phyloP scores from a whole-genome alignment of 768 basidiomycete species.

The Dentipellis sp. region DNA sequence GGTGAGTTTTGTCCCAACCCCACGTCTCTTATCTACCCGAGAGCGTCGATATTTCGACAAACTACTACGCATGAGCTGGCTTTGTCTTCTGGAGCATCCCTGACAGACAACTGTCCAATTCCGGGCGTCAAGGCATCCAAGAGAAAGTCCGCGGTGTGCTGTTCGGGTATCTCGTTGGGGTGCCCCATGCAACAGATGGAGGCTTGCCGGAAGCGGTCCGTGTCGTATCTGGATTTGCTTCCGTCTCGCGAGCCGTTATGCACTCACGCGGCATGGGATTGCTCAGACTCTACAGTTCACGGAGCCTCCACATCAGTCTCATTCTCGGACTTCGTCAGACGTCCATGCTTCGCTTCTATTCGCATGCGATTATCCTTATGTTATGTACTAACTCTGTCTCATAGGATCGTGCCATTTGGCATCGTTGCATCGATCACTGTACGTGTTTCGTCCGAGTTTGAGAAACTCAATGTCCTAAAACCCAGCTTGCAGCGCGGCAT shows the following conservation, averaged over 20 bases:
- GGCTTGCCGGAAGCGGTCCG: no score
- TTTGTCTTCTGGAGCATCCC: not conserved
- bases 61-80: not conserved
- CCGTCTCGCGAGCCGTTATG: not conserved
- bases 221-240: no score
- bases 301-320: no score
- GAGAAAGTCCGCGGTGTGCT: not conserved
- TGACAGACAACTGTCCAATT: not conserved
- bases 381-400: not conserved
- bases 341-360: no score
- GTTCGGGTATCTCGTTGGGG: not conserved
- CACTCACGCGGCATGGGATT: no score
- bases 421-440: conserved; percentile 61
- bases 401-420: conserved; percentile 67
- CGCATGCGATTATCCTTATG: not conserved
- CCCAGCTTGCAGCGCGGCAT: conserved; percentile 52
- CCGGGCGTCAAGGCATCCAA: not conserved
- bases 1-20: conserved; percentile 21
- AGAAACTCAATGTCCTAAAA: not conserved
- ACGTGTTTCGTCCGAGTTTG: conserved; percentile 16
- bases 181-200: not conserved
- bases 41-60: not conserved
- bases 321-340: no score
- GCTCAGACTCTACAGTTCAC: not conserved
- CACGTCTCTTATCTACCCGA: not conserved